Conservation (phyloP, 2,329 filamentous ascomycete genomes). For the Aspergillus udagawae region DNA sequence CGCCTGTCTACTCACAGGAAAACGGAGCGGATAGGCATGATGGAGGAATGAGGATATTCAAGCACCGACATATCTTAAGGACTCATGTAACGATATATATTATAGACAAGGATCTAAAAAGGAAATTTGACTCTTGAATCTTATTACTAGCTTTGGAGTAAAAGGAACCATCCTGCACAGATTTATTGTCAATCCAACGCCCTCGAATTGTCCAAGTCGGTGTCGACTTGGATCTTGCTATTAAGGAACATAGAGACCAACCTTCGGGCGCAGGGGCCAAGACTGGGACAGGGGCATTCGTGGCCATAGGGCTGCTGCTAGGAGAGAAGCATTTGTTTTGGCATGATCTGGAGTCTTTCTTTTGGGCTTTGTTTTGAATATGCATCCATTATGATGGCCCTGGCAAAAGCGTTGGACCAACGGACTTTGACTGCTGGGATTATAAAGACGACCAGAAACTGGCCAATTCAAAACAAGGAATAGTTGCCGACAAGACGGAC, state of each 20-base stretch:
- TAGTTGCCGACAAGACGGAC: conserved; percentile 6
- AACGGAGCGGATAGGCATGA: too few species aligned
- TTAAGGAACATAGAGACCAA: conserved; percentile 31
- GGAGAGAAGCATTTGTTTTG: conserved; percentile 45
- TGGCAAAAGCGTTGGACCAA: conserved; percentile 3
- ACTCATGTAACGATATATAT: too few species aligned
- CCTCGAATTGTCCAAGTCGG: too few species aligned
- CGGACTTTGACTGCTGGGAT: conserved; percentile 19
- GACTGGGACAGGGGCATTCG: conserved; percentile 46
- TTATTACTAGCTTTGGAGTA: too few species aligned
- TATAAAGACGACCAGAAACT: conserved; percentile 16
- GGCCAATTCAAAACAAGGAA: conserved; percentile 10
- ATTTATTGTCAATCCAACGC: too few species aligned
- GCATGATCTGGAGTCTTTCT: conserved; percentile 49
- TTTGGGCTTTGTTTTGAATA: conserved; percentile 46
- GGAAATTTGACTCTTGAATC: too few species aligned
- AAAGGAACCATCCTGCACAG: too few species aligned
- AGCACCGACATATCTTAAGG: too few species aligned
- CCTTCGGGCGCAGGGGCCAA: conserved; percentile 40
- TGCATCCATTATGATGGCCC: conserved; percentile 40
- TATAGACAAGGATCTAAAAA: too few species aligned
- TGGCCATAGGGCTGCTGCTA: conserved; percentile 44
- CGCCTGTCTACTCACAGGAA: too few species aligned
- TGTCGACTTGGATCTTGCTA: conserved; percentile 32
- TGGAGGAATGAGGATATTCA: too few species aligned